Base-by-base conservation (phyloP, 345 rosid genomes). In the Triadica sebifera region DNA sequence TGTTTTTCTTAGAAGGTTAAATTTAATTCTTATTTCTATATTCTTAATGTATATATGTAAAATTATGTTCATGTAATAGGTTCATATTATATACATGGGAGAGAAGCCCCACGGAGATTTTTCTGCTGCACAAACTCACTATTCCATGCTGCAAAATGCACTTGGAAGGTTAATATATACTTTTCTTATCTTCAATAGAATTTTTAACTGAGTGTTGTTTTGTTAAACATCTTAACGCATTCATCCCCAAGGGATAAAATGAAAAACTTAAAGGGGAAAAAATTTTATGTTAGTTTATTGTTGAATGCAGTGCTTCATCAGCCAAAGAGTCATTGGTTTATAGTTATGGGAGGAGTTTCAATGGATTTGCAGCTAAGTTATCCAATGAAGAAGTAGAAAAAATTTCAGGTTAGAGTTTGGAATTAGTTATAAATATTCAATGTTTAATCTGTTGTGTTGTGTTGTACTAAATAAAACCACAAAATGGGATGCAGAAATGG, bases 61-160 rank as follows among this genome's bases (percentile, higher is more conserved):
- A 1, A 43, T 43, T 43, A 43, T 43, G 46, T 8, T 29, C 34
- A 29, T 29, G 34, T 29, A 29, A 8, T 47, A 84, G 87, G 70
- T 80, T 65, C 79, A 82, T 68, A 66, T 85, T 64, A 80, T 85
- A 8, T 85, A 85, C 78, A 78, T 85, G 86, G 88, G 84, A 74
- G 78, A 71, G 11, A 51, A 19, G 69, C 82, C 81, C 17, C 73
- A 20, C 4, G 81, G 77, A 53, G 78, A 66, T 45, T 61, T 66
- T 49, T 46, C 72, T 15, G 67, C 59, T 46, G 61, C 47, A 15
- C 19, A 53, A 0, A 47, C 39, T 4, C 85, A 82, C 74, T 68
- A 80, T 69, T 82, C 85, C 64, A 78, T 82, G 81, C 79, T 82
- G 37, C 22, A 68, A 68, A 70, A 25, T 52, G 84, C 76, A 20